Conservation (phyloP, 164 flowering plant species). For the Vitis labrusca region DNA sequence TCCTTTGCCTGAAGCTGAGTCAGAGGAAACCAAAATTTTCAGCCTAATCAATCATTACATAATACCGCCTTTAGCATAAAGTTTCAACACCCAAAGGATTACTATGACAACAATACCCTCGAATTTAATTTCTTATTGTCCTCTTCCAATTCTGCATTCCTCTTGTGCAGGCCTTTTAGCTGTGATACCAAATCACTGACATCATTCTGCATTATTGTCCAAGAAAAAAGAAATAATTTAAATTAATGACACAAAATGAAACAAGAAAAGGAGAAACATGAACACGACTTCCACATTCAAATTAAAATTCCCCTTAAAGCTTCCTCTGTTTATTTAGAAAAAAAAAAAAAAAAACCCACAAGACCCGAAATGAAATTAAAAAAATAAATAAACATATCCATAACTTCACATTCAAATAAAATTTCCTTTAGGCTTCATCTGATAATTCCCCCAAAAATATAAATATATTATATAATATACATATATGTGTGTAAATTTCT, state of each 20-base stretch:
- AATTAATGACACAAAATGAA: neutral
- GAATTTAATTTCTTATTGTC: slow-evolving; percentile 50
- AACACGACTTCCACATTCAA: neutral
- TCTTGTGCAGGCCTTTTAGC: slow-evolving; percentile 58
- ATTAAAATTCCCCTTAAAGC: neutral
- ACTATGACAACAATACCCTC: slow-evolving; percentile 36
- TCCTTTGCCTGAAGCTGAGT: slow-evolving; percentile 67
- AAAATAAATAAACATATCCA: no score
- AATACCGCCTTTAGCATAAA: neutral
- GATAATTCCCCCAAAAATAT: neutral
- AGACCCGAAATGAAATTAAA: no score
- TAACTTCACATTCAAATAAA: no score
- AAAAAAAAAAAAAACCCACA: no score
- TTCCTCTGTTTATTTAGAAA: no score
- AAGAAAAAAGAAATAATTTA: neutral
- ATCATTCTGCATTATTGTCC: slow-evolving; percentile 50
- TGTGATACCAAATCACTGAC: slow-evolving; percentile 65
- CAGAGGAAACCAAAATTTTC: slow-evolving; percentile 4
- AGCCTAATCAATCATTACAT: neutral
- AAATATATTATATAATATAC: no score
- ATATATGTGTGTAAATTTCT: neutral
- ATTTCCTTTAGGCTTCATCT: no score
- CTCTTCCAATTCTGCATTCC: slow-evolving; percentile 63
- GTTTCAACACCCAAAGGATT: neutral
- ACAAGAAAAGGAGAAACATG: neutral